Evolutionary conservation across 768 basidiomycete species (phyloP).

Genomic region (Russula sp.): DNA sequence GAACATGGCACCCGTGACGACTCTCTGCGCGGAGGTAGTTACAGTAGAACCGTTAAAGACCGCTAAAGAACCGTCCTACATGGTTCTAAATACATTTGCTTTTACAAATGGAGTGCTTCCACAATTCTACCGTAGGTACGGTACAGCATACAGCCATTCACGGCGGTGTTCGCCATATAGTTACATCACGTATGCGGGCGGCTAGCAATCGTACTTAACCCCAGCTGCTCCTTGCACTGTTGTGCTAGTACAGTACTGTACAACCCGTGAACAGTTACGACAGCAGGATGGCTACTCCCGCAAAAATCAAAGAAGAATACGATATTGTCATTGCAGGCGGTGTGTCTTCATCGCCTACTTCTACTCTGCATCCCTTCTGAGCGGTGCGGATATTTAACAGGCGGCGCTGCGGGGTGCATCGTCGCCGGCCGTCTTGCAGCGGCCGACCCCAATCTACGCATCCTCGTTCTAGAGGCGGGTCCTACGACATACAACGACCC

Average conservation of each 20-base stretch:
- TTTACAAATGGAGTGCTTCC: no score
- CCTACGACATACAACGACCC: constrained; percentile 42
- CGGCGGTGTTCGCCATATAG: no score
- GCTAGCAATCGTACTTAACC: background rate
- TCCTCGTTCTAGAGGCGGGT: constrained; percentile 58
- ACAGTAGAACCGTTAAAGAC: no score
- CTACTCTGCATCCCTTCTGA: background rate
- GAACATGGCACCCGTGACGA: no score
- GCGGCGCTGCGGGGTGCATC: constrained; percentile 52
- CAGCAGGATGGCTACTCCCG: constrained; percentile 2
- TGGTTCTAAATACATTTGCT: no score
- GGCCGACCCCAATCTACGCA: constrained; percentile 48
- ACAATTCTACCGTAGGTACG: no score
- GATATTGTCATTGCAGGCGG: constrained; percentile 58
- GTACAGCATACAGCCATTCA: no score
- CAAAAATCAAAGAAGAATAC: constrained; percentile 25
- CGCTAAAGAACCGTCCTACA: no score
- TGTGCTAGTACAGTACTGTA: background rate
- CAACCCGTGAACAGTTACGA: background rate
- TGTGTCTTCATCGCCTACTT: constrained; percentile 24
- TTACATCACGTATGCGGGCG: no score
- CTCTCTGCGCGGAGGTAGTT: no score
- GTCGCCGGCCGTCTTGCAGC: constrained; percentile 49
- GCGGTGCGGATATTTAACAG: constrained; percentile 21
- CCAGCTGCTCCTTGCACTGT: background rate